These are phyloP conservation scores for Calycina herbarum DNA, from an alignment of 2,329 filamentous ascomycete genomes.

Conservation along the genomic window DNA sequence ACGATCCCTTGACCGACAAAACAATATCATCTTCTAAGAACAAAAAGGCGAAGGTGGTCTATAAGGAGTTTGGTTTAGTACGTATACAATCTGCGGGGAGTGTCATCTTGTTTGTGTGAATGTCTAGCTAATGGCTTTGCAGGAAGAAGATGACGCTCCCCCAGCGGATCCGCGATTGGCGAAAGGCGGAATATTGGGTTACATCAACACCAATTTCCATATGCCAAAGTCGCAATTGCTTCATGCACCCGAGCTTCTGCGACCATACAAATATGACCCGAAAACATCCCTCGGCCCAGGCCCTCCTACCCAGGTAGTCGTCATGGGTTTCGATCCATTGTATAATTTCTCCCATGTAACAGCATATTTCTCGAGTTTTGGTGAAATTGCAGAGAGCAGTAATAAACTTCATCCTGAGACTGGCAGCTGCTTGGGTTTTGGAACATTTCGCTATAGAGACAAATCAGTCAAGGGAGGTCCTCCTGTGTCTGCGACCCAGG, in stretches of 20 bases:
- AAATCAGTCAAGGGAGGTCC: conserved; percentile 43
- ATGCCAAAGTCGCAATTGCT: conserved; percentile 70
- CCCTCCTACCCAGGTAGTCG: conserved; percentile 85
- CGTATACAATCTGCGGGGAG: conserved; percentile 54
- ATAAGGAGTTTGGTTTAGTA: conserved; percentile 67
- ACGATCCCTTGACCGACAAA: conserved; percentile 51
- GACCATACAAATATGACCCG: conserved; percentile 78
- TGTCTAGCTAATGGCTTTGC: conserved; percentile 61
- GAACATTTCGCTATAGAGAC: conserved; percentile 86
- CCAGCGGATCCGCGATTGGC: conserved; percentile 80
- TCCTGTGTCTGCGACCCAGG: conserved; percentile 69
- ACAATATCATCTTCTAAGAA: conserved; percentile 49
- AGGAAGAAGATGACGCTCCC: conserved; percentile 78
- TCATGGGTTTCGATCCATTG: conserved; percentile 94
- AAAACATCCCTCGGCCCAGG: conserved; percentile 84
- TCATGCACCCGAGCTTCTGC: conserved; percentile 75
- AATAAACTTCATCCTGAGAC: conserved; percentile 96
- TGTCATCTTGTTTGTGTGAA: conserved; percentile 58
- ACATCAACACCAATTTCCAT: conserved; percentile 69
- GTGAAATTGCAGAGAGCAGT: conserved; percentile 85
- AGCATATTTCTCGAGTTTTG: conserved; percentile 75
- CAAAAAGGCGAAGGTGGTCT: conserved; percentile 59
- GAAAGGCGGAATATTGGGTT: conserved; percentile 63
- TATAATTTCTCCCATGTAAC: conserved; percentile 76
- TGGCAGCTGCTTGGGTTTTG: conserved; percentile 91